Evolutionary conservation across 106 monocot genomes (phyloP).

Genomic region (Iris macrosiphon): DNA sequence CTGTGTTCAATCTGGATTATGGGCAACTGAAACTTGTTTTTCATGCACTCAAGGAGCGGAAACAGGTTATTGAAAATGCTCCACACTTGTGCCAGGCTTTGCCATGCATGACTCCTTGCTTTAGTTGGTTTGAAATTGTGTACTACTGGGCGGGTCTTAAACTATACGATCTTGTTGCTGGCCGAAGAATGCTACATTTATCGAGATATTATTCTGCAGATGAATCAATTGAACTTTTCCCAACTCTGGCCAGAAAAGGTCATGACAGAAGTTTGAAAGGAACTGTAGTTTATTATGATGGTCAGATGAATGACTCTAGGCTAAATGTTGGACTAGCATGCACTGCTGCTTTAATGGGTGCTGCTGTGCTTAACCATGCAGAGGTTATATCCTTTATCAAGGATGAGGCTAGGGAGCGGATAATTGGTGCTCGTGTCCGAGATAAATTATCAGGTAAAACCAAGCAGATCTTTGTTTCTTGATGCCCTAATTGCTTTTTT

Average conservation of each 20-base stretch:
- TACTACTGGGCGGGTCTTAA: constrained; percentile 93
- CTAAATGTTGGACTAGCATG: constrained; percentile 97
- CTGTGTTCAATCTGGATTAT: constrained; percentile 95
- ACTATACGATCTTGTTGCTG: constrained; percentile 89
- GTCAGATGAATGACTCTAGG: constrained; percentile 97
- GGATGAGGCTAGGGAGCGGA: constrained; percentile 55
- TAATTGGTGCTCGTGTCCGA: constrained; percentile 77
- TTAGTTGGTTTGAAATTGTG: constrained; percentile 85
- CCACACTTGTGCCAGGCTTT: constrained; percentile 89
- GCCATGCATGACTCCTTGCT: constrained; percentile 99
- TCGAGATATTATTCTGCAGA: constrained; percentile 91
- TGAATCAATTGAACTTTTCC: constrained; percentile 88
- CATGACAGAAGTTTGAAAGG: constrained; percentile 73
- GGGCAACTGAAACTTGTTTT: constrained; percentile 98
- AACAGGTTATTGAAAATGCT: constrained; percentile 94
- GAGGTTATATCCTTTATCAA: constrained; percentile 82
- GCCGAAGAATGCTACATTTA: constrained; percentile 82
- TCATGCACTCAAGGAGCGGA: constrained; percentile 89
- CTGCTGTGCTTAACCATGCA: constrained; percentile 87
- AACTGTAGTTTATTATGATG: constrained; percentile 98
- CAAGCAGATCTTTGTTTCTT: constrained; percentile 4
- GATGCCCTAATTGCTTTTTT: too few relatives aligned
- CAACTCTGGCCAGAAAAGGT: constrained; percentile 79
- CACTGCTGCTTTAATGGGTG: constrained; percentile 82
- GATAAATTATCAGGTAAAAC: constrained; percentile 80